These are phyloP conservation scores for Collybia sordida DNA, from an alignment of 768 basidiomycete genomes.

Conservation along the genomic window DNA sequence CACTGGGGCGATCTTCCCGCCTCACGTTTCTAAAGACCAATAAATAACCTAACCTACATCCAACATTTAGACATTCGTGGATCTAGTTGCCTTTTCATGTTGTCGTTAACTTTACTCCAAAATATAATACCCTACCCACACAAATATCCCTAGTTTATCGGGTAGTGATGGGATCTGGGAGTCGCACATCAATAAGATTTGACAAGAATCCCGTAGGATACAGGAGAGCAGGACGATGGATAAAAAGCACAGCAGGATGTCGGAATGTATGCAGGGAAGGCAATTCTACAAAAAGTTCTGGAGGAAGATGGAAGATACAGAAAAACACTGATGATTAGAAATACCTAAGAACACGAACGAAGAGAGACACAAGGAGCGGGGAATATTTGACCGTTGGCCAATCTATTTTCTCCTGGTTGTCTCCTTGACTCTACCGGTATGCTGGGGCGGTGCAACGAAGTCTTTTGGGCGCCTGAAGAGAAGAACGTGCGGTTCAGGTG, in stretches of 20 bases:
- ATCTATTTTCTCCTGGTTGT: slow-evolving; percentile 40
- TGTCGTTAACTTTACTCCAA: not conserved
- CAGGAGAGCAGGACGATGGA: not conserved
- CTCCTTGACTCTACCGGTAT: slow-evolving; percentile 31
- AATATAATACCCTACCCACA: too few species aligned
- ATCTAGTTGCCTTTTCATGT: not conserved
- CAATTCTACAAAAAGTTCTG: slow-evolving; percentile 9
- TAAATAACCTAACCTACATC: not conserved
- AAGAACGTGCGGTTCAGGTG: slow-evolving; percentile 91
- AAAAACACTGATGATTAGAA: slow-evolving; percentile 1
- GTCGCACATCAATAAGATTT: too few species aligned
- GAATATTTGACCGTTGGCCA: too few species aligned
- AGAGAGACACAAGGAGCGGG: too few species aligned
- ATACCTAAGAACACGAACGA: slow-evolving; percentile 2
- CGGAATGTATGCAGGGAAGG: slow-evolving; percentile 7
- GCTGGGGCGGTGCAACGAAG: slow-evolving; percentile 54
- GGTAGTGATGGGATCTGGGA: too few species aligned
- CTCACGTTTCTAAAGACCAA: slow-evolving; percentile 45
- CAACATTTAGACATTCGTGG: not conserved
- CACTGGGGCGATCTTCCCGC: slow-evolving; percentile 73
- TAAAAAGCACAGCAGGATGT: slow-evolving; percentile 13
- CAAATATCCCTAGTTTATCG: too few species aligned
- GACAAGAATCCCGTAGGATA: slow-evolving; percentile 1
- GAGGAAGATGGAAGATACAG: slow-evolving; percentile 1
- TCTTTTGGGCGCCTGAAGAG: slow-evolving; percentile 85